Evolutionary conservation across 345 rosid species (phyloP).

Genomic region (Linum tenue): DNA sequence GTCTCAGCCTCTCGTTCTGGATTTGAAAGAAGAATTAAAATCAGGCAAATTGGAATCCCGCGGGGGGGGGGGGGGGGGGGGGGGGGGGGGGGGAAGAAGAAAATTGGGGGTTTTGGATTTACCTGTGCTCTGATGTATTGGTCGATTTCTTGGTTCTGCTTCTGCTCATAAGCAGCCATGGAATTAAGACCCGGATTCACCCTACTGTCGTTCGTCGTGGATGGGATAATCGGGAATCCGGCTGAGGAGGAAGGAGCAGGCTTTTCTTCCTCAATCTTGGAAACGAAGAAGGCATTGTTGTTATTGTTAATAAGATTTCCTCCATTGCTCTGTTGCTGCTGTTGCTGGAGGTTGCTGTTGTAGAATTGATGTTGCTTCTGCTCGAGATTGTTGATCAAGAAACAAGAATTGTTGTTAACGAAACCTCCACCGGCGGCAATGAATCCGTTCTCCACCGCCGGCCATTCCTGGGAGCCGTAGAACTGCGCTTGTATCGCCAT

Average conservation of each 20-base stretch:
- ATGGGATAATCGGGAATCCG: no score
- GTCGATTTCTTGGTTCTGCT: slow-evolving; percentile 55
- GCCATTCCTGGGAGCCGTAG: slow-evolving; percentile 32
- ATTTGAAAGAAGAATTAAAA: not conserved
- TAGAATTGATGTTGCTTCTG: not conserved
- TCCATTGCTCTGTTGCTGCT: not conserved
- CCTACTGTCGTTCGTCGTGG: not conserved
- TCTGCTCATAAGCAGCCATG: slow-evolving; percentile 27
- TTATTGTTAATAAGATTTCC: not conserved
- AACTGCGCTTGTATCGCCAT: slow-evolving; percentile 79
- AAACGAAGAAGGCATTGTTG: slow-evolving; percentile 1
- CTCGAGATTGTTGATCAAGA: slow-evolving; percentile 11
- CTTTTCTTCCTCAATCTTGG: not conserved
- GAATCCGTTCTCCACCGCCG: slow-evolving; percentile 28
- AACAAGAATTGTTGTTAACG: slow-evolving; percentile 20
- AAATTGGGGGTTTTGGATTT: not conserved
- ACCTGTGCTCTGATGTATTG: slow-evolving; percentile 62
- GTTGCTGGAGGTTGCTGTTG: not conserved
- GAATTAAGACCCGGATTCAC: slow-evolving; percentile 9
- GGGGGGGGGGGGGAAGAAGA: not conserved
- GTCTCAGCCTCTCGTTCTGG: slow-evolving; percentile 31
- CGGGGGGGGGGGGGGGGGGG: no score
- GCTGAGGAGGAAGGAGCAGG: no score
- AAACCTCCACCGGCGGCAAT: slow-evolving; percentile 9
- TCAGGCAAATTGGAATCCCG: not conserved